Base-by-base conservation (phyloP, 148 eudicot species). In the Rhododendron williamsianum region DNA sequence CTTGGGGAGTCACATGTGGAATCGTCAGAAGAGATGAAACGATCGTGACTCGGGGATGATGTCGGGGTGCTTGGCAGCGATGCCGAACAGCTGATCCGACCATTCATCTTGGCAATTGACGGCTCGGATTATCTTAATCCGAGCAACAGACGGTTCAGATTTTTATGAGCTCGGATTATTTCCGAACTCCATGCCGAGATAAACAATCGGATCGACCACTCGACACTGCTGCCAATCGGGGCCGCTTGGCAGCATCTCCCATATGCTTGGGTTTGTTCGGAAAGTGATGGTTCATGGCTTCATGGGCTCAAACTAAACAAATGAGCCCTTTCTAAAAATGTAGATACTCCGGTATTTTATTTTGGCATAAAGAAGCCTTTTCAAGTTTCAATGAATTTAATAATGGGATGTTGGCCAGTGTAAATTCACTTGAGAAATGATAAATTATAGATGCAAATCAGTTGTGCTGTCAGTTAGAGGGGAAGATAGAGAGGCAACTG, bases 401-500 rank as follows among this genome's bases (percentile, higher is more conserved):
- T 43, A 77, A 23, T 77, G 30, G 11, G 9, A 41, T 0, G 25
- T 43, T 9, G 7, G 6, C 18, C 15, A 43, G n/a, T 21, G n/a
- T 76, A 27, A 10, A 10, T 41, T 41, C n/a, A 41, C 45, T 18
- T 7, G 8, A 35, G 25, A 38, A 5, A 16, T 7, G 1, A 21
- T 43, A 12, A 0, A 23, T 1, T 8, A 45, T 48, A n/a, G 19
- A 78, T n/a, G 18, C 27, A 43, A 4, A 46, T 11, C n/a, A n/a
- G 19, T 12, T 38, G 72, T 76, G 74, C 8, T 76, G 73, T 36
- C n/a, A 76, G 73, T 74, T 74, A 84, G 86, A 38, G 27, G 6
- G 35, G 79, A 81, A 80, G 79, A 81, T 41, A 54, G 54, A 38
- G 63, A 81, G 25, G 33, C 58, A 81, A 86, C 84, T 48, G 86